These are phyloP conservation scores for Tricholoma sp. DNA, from an alignment of 768 basidiomycete species.

Conservation along the genomic window DNA sequence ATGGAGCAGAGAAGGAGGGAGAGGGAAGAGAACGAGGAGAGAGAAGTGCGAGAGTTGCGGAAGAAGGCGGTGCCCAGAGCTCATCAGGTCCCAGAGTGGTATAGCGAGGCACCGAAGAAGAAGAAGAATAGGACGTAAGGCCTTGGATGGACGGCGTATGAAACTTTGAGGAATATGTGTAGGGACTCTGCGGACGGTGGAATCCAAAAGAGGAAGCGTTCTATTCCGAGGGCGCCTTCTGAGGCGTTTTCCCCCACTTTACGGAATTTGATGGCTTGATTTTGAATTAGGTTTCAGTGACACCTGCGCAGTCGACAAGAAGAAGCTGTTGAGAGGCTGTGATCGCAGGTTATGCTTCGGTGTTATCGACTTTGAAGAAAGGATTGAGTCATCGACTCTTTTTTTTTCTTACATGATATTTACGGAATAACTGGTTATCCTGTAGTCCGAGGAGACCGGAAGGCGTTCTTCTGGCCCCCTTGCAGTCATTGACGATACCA, in stretches of 20 bases:
- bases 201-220: not conserved
- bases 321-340: no score
- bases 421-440: not conserved
- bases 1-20: constrained; percentile 43
- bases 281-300: not conserved
- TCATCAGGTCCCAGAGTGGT: constrained; percentile 74
- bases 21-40: constrained; percentile 52
- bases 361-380: not conserved
- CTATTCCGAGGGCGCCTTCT: not conserved
- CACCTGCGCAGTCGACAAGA: not conserved
- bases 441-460: not conserved
- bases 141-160: not conserved
- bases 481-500: not conserved
- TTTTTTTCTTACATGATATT: no score
- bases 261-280: not conserved
- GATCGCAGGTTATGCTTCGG: not conserved
- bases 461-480: no score
- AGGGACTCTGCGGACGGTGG: no score
- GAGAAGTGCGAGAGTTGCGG: constrained; percentile 56
- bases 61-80: constrained; percentile 62
- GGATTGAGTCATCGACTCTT: not conserved
- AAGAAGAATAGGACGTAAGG: constrained; percentile 26
- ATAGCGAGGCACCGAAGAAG: constrained; percentile 64
- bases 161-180: not conserved
- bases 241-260: not conserved